phyloP scores from a whole-genome alignment of 306 rosid species.

The Quercus cerris region DNA sequence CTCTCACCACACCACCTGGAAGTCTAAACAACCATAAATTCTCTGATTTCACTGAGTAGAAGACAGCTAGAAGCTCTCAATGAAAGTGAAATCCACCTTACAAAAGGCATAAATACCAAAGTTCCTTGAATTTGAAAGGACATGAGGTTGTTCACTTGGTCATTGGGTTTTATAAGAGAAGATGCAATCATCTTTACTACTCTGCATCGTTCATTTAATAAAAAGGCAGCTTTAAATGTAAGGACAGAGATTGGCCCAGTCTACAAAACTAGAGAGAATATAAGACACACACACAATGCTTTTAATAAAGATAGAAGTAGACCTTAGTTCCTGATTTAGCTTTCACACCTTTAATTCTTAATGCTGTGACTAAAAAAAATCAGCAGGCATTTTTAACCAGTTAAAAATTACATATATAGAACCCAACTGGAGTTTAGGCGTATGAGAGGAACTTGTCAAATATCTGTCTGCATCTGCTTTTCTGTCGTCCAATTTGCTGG shows the following conservation, averaged over 20 bases:
- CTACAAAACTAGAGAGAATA: slow-evolving; percentile 44
- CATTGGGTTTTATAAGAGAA: slow-evolving; percentile 35
- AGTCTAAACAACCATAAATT: slow-evolving; percentile 58
- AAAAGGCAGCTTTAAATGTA: slow-evolving; percentile 49
- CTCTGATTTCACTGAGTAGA: slow-evolving; percentile 62
- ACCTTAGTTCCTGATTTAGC: slow-evolving; percentile 47
- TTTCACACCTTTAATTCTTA: slow-evolving; percentile 34
- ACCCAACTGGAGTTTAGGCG: slow-evolving; percentile 32
- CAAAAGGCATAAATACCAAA: slow-evolving; percentile 37
- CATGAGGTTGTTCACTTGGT: slow-evolving; percentile 46
- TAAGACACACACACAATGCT: slow-evolving; percentile 33
- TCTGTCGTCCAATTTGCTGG: slow-evolving; percentile 38
- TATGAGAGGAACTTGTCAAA: slow-evolving; percentile 4
- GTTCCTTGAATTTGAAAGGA: slow-evolving; percentile 68
- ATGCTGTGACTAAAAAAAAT: slow-evolving; percentile 28
- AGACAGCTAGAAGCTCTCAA: slow-evolving; percentile 72
- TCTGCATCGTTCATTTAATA: slow-evolving; percentile 55
- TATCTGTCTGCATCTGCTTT: slow-evolving; percentile 9
- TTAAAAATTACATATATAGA: slow-evolving; percentile 16
- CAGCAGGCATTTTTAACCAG: slow-evolving; percentile 22
- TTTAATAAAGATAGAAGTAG: slow-evolving; percentile 30
- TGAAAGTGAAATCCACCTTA: slow-evolving; percentile 53
- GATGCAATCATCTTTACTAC: slow-evolving; percentile 52
- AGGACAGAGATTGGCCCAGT: slow-evolving; percentile 34
- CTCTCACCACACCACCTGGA: slow-evolving; percentile 62